Conservation (phyloP, 129 eudicot genomes). For the Centaurea solstitialis region DNA sequence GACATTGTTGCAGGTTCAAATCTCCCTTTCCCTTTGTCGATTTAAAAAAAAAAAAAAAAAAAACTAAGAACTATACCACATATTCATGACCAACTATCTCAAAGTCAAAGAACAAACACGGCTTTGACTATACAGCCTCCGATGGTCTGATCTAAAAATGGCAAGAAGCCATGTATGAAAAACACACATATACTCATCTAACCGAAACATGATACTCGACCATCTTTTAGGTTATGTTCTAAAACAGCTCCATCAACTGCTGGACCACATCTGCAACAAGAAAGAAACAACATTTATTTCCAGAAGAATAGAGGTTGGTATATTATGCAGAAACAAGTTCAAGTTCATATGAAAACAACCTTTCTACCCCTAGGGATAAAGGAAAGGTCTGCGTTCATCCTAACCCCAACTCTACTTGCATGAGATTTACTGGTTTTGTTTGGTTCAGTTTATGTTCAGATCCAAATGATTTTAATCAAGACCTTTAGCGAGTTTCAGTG, state of each 20-base stretch:
- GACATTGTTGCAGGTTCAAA: neutral
- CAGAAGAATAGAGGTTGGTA: neutral
- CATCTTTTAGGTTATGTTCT: slow-evolving; percentile 30
- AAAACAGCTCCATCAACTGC: slow-evolving; percentile 89
- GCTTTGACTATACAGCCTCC: slow-evolving; percentile 24
- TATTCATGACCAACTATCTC: neutral
- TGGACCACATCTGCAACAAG: slow-evolving; percentile 77
- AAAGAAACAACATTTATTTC: neutral
- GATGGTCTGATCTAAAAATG: neutral
- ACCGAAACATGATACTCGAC: neutral
- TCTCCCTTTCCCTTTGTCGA: slow-evolving; percentile 14
- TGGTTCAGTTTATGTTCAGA: neutral
- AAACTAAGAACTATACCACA: slow-evolving; percentile 14
- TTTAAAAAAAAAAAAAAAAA: neutral
- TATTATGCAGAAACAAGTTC: neutral
- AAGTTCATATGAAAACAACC: neutral
- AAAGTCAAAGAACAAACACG: slow-evolving; percentile 19
- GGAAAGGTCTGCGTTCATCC: neutral
- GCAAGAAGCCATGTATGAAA: neutral
- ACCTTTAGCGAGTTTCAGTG: neutral
- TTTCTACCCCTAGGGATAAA: neutral
- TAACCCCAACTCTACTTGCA: no score
- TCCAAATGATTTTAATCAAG: neutral
- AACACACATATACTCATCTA: slow-evolving; percentile 8
- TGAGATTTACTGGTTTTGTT: neutral